A percentile compares a stretch with the other conserved stretches of the same genome.
phyloP scores from a whole-genome alignment of 345 rosid species.

The Physaria fendleri region DNA sequence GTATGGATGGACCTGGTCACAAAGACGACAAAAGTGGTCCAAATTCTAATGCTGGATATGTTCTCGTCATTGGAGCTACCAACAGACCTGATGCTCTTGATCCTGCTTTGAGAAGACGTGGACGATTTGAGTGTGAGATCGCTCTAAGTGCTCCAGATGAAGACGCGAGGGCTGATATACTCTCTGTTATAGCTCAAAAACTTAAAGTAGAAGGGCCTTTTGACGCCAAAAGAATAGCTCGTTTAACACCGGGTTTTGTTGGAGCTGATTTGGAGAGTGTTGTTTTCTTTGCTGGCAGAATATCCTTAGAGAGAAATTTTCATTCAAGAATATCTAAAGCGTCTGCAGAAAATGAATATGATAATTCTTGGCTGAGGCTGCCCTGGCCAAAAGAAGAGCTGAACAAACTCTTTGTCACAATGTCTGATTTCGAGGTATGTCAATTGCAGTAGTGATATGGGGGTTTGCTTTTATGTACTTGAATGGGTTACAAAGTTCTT shows the following conservation, averaged over 20 bases:
- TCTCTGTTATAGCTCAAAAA: background rate
- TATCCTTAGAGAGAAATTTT: slow-evolving; percentile 58
- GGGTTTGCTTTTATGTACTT: background rate
- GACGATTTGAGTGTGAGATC: too few relatives aligned
- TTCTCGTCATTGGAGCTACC: slow-evolving; percentile 93
- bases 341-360: slow-evolving; percentile 32
- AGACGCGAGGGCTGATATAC: slow-evolving; percentile 30
- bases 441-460: background rate
- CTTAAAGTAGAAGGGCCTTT: background rate
- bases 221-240: background rate
- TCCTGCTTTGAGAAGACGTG: too few relatives aligned
- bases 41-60: slow-evolving; percentile 42
- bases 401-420: slow-evolving; percentile 56
- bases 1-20: slow-evolving; percentile 74
- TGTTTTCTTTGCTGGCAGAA: slow-evolving; percentile 15
- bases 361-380: slow-evolving; percentile 60
- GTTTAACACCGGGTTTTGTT: background rate
- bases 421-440: slow-evolving; percentile 84
- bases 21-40: slow-evolving; percentile 27
- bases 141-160: slow-evolving; percentile 81
- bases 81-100: too few relatives aligned
- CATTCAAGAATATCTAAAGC: too few relatives aligned
- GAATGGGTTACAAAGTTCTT: background rate
- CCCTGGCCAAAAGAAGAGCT: slow-evolving; percentile 81
- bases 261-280: background rate